These are phyloP conservation scores for Inonotus hispidus DNA, from an alignment of 1,284 basidiomycete genomes.

Conservation along the genomic window DNA sequence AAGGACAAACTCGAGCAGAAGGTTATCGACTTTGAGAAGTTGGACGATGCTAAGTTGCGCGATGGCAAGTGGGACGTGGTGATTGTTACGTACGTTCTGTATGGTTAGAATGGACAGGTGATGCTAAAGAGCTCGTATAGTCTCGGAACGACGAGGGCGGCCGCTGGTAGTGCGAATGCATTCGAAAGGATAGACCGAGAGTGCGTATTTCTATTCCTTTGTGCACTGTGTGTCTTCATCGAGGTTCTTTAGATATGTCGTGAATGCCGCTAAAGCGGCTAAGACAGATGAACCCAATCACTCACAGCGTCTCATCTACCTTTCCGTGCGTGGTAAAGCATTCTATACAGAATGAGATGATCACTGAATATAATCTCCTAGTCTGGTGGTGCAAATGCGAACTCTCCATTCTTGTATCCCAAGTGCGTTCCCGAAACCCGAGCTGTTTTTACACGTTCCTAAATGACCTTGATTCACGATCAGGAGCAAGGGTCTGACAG, in stretches of 20 bases:
- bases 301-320: conserved; percentile 32
- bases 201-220: conserved; percentile 14
- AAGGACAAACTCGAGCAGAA: conserved; percentile 40
- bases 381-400: conserved; percentile 24
- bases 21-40: conserved; percentile 60
- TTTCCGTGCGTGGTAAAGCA: conserved; percentile 25
- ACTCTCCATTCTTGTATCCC: conserved; percentile 26
- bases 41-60: conserved; percentile 44
- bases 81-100: conserved; percentile 31
- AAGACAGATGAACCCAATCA: conserved; percentile 21
- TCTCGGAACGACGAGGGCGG: conserved; percentile 30
- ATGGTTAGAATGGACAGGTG: not conserved
- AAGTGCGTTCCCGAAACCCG: conserved; percentile 18
- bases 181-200: conserved; percentile 36
- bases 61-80: conserved; percentile 66
- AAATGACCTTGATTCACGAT: not conserved
- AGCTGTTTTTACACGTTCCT: not conserved
- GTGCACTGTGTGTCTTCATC: not conserved
- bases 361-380: conserved; percentile 6
- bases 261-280: conserved; percentile 33
- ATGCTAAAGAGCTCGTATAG: conserved; percentile 5
- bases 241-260: conserved; percentile 28
- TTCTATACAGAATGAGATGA: not conserved
- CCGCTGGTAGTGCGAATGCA: conserved; percentile 29
- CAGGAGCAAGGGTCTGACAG: conserved; percentile 36